Evolutionary conservation across 1,284 basidiomycete genomes (phyloP).

Genomic region (Ganoderma leucocontextum): DNA sequence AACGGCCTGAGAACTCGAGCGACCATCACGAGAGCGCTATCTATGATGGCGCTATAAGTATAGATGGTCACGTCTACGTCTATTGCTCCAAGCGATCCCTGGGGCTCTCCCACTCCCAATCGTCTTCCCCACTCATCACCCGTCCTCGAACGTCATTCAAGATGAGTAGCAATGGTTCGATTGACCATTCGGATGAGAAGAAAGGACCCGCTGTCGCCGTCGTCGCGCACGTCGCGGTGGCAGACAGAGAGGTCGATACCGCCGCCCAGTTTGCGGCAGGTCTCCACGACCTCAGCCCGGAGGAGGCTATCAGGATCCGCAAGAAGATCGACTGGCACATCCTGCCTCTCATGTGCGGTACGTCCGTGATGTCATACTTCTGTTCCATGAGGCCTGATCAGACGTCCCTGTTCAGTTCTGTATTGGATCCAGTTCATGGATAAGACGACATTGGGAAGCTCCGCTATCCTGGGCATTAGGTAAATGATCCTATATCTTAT

Average conservation of each 20-base stretch:
- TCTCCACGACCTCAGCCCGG: slow-evolving; percentile 53
- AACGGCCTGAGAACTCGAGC: slow-evolving; percentile 24
- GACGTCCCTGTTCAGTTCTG: slow-evolving; percentile 49
- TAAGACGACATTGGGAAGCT: slow-evolving; percentile 73
- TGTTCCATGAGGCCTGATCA: background rate
- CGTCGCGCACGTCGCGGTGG: slow-evolving; percentile 35
- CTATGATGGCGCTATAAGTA: slow-evolving; percentile 21
- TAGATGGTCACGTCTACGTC: slow-evolving; percentile 7
- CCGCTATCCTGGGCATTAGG: slow-evolving; percentile 74
- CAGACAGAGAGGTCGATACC: slow-evolving; percentile 58
- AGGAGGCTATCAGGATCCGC: slow-evolving; percentile 60
- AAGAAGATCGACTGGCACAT: slow-evolving; percentile 74
- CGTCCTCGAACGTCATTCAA: background rate
- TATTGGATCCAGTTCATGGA: slow-evolving; percentile 80
- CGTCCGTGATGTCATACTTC: slow-evolving; percentile 30
- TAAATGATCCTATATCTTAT: slow-evolving; percentile 32
- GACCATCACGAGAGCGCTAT: slow-evolving; percentile 28
- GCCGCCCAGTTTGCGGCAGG: slow-evolving; percentile 61
- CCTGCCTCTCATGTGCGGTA: slow-evolving; percentile 75
- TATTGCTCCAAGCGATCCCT: slow-evolving; percentile 9
- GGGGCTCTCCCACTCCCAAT: background rate
- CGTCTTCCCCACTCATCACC: background rate
- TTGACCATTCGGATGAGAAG: slow-evolving; percentile 38
- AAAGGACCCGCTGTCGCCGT: slow-evolving; percentile 20
- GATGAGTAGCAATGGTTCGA: slow-evolving; percentile 31